A percentile compares a stretch with the other conserved stretches of the same genome.
phyloP scores from a whole-genome alignment of 352 stramenopile species.

The Phytophthora sp. region DNA sequence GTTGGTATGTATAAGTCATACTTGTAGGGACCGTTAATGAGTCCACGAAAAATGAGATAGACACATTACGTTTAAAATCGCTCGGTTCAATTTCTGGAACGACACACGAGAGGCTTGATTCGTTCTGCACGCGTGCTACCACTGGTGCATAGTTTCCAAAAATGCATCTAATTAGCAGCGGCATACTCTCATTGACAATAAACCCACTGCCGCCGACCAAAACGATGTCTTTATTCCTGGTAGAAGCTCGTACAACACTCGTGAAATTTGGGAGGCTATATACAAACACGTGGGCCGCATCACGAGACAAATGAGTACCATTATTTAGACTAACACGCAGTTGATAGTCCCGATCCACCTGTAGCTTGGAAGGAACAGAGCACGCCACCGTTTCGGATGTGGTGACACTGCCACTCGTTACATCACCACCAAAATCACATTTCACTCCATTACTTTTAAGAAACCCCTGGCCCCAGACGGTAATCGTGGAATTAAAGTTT shows the following conservation, averaged over 20 bases:
- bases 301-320: constrained; percentile 28
- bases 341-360: constrained; percentile 14
- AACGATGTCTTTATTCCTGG: not conserved
- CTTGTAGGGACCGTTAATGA: constrained; percentile 11
- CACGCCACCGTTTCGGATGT: constrained; percentile 25
- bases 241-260: not conserved
- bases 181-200: constrained; percentile 12
- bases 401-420: constrained; percentile 7
- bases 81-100: constrained; percentile 15
- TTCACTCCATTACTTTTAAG: constrained; percentile 7
- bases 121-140: constrained; percentile 19
- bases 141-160: constrained; percentile 19
- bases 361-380: constrained; percentile 15
- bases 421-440: constrained; percentile 24
- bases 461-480: constrained; percentile 31
- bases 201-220: constrained; percentile 36
- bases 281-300: constrained; percentile 8
- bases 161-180: constrained; percentile 24
- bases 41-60: constrained; percentile 21
- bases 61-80: constrained; percentile 4
- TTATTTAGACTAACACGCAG: constrained; percentile 44
- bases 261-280: constrained; percentile 34
- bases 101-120: constrained; percentile 24
- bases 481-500: constrained; percentile 17
- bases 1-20: constrained; percentile 25